Evolutionary conservation across 306 rosid genomes (phyloP).

Genomic region (Corylus heterophylla): DNA sequence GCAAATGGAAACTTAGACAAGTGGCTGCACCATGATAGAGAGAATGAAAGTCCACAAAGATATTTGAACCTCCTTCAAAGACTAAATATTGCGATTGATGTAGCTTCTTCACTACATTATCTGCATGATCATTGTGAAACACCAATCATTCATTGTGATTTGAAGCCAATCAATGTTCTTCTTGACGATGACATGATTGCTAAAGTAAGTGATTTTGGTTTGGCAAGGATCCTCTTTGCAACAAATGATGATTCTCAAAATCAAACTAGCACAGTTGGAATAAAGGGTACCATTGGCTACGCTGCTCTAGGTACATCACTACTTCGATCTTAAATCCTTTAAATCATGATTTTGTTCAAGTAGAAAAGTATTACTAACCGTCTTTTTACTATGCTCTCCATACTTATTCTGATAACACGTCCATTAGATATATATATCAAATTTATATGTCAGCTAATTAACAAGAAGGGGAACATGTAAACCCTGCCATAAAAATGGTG

Average conservation of each 20-base stretch:
- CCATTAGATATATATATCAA: neutral
- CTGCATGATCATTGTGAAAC: conserved; percentile 17
- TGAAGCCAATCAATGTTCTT: conserved; percentile 27
- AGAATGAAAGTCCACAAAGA: neutral
- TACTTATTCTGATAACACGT: neutral
- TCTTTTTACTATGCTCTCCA: too few relatives aligned
- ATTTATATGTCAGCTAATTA: too few relatives aligned
- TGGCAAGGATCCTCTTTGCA: conserved; percentile 20
- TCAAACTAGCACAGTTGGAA: conserved; percentile 25
- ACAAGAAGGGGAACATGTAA: too few relatives aligned
- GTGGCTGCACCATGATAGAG: conserved; percentile 16
- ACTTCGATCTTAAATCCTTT: too few relatives aligned
- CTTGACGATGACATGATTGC: conserved; percentile 19
- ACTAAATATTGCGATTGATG: conserved; percentile 22
- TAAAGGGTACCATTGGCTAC: conserved; percentile 19
- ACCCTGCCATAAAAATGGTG: too few relatives aligned
- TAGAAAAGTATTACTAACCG: too few relatives aligned
- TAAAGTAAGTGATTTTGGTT: conserved; percentile 35
- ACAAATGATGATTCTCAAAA: neutral
- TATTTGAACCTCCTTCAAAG: conserved; percentile 17
- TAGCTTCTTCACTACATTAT: conserved; percentile 24
- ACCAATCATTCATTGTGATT: conserved; percentile 15
- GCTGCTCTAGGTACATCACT: conserved; percentile 6
- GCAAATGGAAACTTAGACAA: conserved; percentile 34
- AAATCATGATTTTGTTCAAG: too few relatives aligned